Evolutionary conservation across 495 filamentous ascomycete genomes (phyloP).

Genomic region (Cercophora scortea): DNA sequence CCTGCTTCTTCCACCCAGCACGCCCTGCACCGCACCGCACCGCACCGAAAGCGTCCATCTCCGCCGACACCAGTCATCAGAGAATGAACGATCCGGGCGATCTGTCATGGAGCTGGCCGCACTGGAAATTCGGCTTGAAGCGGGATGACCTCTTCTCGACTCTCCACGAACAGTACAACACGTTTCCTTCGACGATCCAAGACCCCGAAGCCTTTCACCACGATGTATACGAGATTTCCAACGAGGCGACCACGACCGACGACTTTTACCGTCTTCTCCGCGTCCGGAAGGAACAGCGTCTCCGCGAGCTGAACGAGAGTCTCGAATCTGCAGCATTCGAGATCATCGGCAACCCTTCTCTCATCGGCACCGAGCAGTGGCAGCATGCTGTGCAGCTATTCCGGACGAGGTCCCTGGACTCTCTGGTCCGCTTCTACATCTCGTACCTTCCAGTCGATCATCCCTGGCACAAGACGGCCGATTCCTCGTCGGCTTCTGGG

Average conservation of each 20-base stretch:
- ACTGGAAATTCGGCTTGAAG: conserved; percentile 42
- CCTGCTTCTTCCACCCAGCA: too few relatives aligned
- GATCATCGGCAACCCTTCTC: conserved; percentile 42
- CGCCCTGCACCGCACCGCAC: neutral
- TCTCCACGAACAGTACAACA: conserved; percentile 36
- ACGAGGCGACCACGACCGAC: conserved; percentile 28
- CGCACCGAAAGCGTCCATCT: conserved; percentile 1
- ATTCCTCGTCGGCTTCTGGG: conserved; percentile 18
- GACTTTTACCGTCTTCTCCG: conserved; percentile 40
- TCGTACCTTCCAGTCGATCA: conserved; percentile 41
- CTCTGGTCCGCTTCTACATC: conserved; percentile 43
- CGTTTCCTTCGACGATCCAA: conserved; percentile 26
- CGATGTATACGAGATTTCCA: conserved; percentile 38
- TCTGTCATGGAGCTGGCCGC: conserved; percentile 34
- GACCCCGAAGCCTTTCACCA: conserved; percentile 34
- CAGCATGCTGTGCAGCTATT: conserved; percentile 43
- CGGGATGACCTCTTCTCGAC: conserved; percentile 30
- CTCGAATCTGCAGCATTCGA: conserved; percentile 42
- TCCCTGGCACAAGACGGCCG: conserved; percentile 23
- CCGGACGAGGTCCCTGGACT: conserved; percentile 42
- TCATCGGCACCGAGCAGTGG: conserved; percentile 45
- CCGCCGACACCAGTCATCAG: conserved; percentile 4
- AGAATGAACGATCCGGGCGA: conserved; percentile 38
- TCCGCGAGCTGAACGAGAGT: conserved; percentile 37
- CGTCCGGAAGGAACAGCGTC: conserved; percentile 37